A percentile compares a stretch with the other conserved stretches of the same genome.
phyloP scores from a whole-genome alignment of 805 yeast genomes.

The Lipomyces japonicus region DNA sequence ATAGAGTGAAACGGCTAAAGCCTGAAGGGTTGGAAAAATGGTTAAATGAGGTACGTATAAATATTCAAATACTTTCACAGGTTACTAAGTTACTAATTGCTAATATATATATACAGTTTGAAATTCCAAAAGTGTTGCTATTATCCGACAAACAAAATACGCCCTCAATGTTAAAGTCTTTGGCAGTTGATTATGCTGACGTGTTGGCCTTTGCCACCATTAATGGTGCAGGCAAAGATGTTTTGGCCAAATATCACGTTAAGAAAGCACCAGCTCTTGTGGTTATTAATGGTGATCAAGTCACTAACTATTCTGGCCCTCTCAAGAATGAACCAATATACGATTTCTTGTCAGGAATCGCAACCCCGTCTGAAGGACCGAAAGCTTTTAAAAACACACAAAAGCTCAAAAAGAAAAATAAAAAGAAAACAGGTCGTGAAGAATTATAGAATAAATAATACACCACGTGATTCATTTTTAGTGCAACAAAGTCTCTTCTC shows the following conservation, averaged over 20 bases:
- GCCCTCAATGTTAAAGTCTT: constrained; percentile 56
- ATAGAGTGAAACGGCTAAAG: constrained; percentile 11
- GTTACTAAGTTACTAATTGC: background rate
- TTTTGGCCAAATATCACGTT: constrained; percentile 31
- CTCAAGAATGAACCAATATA: constrained; percentile 37
- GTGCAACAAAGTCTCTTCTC: background rate
- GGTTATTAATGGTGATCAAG: constrained; percentile 26
- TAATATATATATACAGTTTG: too few species aligned
- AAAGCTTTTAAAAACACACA: constrained; percentile 16
- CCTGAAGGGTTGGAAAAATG: constrained; percentile 5
- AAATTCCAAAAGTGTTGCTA: constrained; percentile 12
- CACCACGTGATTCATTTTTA: background rate
- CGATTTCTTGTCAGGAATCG: constrained; percentile 36
- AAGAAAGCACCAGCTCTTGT: constrained; percentile 36
- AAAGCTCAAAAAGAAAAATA: constrained; percentile 29
- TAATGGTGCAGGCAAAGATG: constrained; percentile 30
- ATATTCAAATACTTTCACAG: background rate
- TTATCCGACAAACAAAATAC: constrained; percentile 40
- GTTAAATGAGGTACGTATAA: constrained; percentile 4
- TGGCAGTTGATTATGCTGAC: constrained; percentile 67
- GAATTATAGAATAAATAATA: background rate
- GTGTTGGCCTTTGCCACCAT: constrained; percentile 45
- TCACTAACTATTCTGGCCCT: constrained; percentile 35
- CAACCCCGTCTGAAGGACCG: constrained; percentile 40
- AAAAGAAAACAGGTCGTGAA: constrained; percentile 23